Conservation (phyloP, 352 stramenopile species). For the Phytopythium helicoides region DNA sequence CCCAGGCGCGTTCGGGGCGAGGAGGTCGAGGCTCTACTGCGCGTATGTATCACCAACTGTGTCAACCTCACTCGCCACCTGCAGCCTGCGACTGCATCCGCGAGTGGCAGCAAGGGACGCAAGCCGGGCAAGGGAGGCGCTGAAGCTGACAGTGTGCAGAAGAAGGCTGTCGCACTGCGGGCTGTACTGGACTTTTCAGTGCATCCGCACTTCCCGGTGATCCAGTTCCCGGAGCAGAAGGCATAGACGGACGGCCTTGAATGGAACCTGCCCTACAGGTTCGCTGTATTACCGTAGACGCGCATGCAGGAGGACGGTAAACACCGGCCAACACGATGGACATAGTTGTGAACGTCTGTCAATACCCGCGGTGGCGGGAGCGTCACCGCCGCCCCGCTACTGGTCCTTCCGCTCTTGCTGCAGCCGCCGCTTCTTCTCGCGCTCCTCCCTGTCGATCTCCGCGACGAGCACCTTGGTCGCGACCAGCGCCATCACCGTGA, state of each 20-base stretch:
- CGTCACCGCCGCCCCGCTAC: not conserved
- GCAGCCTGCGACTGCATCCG: conserved; percentile 17
- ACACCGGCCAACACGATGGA: too few relatives aligned
- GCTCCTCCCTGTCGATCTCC: conserved; percentile 56
- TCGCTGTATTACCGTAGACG: too few relatives aligned
- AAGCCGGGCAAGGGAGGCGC: conserved; percentile 25
- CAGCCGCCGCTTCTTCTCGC: conserved; percentile 10
- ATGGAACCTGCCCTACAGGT: too few relatives aligned
- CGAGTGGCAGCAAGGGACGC: conserved; percentile 12
- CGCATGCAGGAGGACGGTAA: too few relatives aligned
- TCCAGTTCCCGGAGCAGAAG: conserved; percentile 34
- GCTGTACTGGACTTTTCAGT: conserved; percentile 59
- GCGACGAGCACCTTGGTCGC: conserved; percentile 58
- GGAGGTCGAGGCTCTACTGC: conserved; percentile 57
- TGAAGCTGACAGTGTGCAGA: conserved; percentile 2
- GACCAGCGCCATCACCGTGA: conserved; percentile 52
- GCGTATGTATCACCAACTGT: conserved; percentile 64
- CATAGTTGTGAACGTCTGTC: too few relatives aligned
- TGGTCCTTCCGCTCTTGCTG: conserved; percentile 22
- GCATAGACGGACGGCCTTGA: not conserved
- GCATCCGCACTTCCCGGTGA: conserved; percentile 68
- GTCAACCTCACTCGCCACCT: conserved; percentile 53
- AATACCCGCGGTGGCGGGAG: conserved; percentile 1
- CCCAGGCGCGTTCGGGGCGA: conserved; percentile 22
- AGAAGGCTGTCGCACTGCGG: conserved; percentile 9